A percentile compares a stretch with the other conserved stretches of the same genome.
Evolutionary conservation across 495 filamentous ascomycete species (phyloP).

Genomic region (Coniosporium apollinis): DNA sequence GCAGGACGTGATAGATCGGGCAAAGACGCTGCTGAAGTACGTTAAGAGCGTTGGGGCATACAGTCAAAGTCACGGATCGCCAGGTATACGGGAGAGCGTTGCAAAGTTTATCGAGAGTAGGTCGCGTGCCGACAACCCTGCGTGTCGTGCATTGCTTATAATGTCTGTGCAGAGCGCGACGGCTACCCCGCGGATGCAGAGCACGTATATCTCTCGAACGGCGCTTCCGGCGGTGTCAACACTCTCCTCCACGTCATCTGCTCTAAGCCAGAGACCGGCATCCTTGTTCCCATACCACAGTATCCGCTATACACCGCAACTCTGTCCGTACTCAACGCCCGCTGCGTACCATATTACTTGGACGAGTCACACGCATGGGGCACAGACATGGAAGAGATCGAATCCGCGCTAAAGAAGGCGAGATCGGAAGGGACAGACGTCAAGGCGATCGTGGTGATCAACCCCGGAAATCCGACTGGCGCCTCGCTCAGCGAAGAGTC

Average conservation of each 20-base stretch:
- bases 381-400: conserved; percentile 65
- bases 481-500: conserved; percentile 63
- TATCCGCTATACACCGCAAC: conserved; percentile 97
- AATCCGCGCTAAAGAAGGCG: conserved; percentile 50
- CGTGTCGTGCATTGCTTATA: neutral
- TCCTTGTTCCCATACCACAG: conserved; percentile 91
- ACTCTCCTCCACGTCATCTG: conserved; percentile 85
- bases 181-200: conserved; percentile 63
- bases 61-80: conserved; percentile 79
- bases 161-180: conserved; percentile 44
- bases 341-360: conserved; percentile 80
- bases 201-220: conserved; percentile 76
- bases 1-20: conserved; percentile 72
- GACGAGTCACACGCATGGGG: conserved; percentile 76
- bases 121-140: conserved; percentile 7
- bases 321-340: conserved; percentile 66
- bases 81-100: conserved; percentile 69
- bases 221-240: conserved; percentile 87
- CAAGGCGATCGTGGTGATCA: conserved; percentile 88
- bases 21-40: conserved; percentile 56
- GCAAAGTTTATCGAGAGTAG: conserved; percentile 79
- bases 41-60: conserved; percentile 91
- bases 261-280: conserved; percentile 55
- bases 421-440: conserved; percentile 62
- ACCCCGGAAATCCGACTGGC: conserved; percentile 94